Percentiles rank a stretch among this genome's conserved stretches.
These are phyloP conservation scores for Plenodomus biglobosus DNA, from an alignment of 2,329 filamentous ascomycete genomes.

Conservation along the genomic window DNA sequence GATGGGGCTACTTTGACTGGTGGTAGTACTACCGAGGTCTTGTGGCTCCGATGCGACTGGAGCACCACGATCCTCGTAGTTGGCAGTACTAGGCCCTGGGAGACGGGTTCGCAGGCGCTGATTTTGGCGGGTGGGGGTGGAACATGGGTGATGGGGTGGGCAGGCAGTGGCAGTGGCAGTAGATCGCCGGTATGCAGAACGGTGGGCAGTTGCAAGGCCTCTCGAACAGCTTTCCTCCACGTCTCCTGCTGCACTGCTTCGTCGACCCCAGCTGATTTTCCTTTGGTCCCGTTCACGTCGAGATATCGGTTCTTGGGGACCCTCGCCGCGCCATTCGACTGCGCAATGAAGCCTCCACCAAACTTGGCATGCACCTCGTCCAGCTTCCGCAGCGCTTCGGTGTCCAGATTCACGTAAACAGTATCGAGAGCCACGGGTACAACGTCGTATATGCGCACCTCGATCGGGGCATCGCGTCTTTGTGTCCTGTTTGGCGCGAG, in stretches of 20 bases:
- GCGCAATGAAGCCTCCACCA: constrained; percentile 60
- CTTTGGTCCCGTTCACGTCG: constrained; percentile 44
- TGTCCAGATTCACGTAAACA: constrained; percentile 83
- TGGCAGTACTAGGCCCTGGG: constrained; percentile 77
- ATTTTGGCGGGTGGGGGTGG: constrained; percentile 84
- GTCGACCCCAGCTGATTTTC: constrained; percentile 18
- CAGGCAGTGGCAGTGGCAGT: constrained; percentile 71
- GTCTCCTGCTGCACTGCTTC: constrained; percentile 34
- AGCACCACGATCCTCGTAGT: constrained; percentile 83
- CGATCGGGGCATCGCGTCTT: constrained; percentile 74
- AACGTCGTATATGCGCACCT: constrained; percentile 81
- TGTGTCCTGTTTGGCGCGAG: constrained; percentile 74
- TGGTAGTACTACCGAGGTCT: constrained; percentile 48
- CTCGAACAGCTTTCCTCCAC: constrained; percentile 59
- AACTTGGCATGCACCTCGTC: constrained; percentile 84
- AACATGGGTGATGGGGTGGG: constrained; percentile 84
- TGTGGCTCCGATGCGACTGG: constrained; percentile 58
- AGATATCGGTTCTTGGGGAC: constrained; percentile 33
- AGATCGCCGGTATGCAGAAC: constrained; percentile 84
- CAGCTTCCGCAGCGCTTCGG: constrained; percentile 73
- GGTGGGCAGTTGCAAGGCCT: constrained; percentile 70
- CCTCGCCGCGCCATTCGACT: constrained; percentile 38
- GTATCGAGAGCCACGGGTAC: constrained; percentile 78
- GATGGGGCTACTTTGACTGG: constrained; percentile 51
- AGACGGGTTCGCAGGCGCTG: constrained; percentile 89